Evolutionary conservation across 306 rosid species (phyloP), one percentile per base, ranked within the genome.

Genomic region (Dalbergia cultrata): DNA sequence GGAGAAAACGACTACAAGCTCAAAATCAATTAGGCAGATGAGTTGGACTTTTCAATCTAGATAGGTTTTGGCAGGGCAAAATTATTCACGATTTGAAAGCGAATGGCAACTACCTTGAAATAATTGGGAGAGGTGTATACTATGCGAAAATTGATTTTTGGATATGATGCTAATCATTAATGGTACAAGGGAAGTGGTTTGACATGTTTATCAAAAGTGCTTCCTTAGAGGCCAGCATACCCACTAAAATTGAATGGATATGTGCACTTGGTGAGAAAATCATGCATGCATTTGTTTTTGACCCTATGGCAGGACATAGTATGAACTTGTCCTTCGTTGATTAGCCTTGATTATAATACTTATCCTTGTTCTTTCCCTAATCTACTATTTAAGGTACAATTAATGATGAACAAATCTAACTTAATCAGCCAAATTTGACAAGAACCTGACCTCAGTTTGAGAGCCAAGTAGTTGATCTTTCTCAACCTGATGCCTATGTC

Each of bases 1-100:
- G 75, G 60, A 69, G 44, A 71, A 86, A 75, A 77, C 19, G 66
- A 75, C 39, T 43, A 52, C 6, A 16, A 59, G 61, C 8, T 83
- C 65, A 83, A 76, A 77, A 76, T 80, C 78, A 70, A 31, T 83
- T 76, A 52, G 85, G 83, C 80, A 44, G 76, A 64, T 80, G 85
- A 81, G 49, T 72, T 56, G 10, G 81, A 81, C 79, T 21, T 70
- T 37, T 68, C 68, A 73, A 39, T 44, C 8, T 41, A 68, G 76
- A 70, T 49, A 80, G 60, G 83, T 83, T 86, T 26, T 61, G 85
- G 79, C 85, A 77, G 35, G 79, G 31, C 17, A 31, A 77, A 62
- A 80, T 72, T 75, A 80, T 72, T 76, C 72, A 61, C 37, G 47
- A 35, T 72, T 17, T 83, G 87, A 82, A 49, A 82, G 75, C 19